Evolutionary conservation across 441 rosid genomes (phyloP).

Genomic region (Gossypium gossypioides): DNA sequence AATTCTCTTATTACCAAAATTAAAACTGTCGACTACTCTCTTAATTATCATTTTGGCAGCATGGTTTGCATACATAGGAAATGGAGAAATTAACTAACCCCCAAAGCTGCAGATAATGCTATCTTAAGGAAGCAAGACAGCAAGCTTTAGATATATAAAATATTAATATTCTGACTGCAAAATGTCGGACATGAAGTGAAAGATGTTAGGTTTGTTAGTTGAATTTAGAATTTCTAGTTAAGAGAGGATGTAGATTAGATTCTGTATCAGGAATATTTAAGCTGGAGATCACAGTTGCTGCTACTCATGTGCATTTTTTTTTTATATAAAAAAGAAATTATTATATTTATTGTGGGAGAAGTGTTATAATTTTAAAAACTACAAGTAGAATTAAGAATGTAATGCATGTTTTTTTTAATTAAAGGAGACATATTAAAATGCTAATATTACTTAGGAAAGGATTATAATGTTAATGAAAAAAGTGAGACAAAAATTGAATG

Average conservation of each 20-base stretch:
- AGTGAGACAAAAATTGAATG: no score
- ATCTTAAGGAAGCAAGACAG: background rate
- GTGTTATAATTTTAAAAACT: no score
- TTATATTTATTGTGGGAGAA: no score
- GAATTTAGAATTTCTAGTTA: slow-evolving; percentile 8
- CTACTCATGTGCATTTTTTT: slow-evolving; percentile 14
- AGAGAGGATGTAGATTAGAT: slow-evolving; percentile 21
- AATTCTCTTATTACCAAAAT: no score
- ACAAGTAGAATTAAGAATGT: no score
- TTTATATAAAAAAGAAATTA: background rate
- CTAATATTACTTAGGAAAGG: no score
- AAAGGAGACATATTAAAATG: no score
- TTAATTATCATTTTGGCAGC: background rate
- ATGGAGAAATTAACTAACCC: background rate
- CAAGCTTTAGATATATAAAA: background rate
- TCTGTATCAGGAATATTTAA: slow-evolving; percentile 19
- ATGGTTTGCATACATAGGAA: background rate
- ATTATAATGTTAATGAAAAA: no score
- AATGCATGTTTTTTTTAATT: no score
- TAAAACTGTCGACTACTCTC: background rate
- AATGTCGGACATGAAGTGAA: background rate
- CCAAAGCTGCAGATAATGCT: background rate
- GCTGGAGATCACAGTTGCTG: background rate
- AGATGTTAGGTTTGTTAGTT: slow-evolving; percentile 13
- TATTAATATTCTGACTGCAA: background rate